phyloP scores from a whole-genome alignment of 2,329 filamentous ascomycete genomes.

The Sarocladium strictum region DNA sequence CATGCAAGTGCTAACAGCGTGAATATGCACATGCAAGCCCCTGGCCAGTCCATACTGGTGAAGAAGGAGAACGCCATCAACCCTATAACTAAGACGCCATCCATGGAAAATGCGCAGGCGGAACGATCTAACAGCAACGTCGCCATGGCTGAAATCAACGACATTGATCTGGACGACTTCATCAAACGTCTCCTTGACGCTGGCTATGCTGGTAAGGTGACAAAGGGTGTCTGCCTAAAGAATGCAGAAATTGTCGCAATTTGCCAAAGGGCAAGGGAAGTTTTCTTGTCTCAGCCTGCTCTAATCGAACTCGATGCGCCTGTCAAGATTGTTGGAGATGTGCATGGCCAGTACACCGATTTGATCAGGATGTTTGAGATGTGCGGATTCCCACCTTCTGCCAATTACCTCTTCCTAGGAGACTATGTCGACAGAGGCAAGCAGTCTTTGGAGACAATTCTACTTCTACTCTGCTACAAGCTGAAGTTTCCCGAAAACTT shows the following conservation, averaged over 20 bases:
- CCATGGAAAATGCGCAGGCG: slow-evolving; percentile 34
- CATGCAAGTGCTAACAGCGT: slow-evolving; percentile 52
- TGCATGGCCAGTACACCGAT: slow-evolving; percentile 95
- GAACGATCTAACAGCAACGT: slow-evolving; percentile 49
- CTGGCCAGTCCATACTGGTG: slow-evolving; percentile 84
- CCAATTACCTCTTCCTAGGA: slow-evolving; percentile 90
- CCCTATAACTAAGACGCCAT: slow-evolving; percentile 46
- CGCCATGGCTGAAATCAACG: slow-evolving; percentile 85
- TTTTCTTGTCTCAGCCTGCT: slow-evolving; percentile 86
- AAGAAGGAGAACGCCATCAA: slow-evolving; percentile 69
- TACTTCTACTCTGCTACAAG: slow-evolving; percentile 91
- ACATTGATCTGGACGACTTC: slow-evolving; percentile 93
- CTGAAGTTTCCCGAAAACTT: slow-evolving; percentile 97
- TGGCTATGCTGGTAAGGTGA: slow-evolving; percentile 92
- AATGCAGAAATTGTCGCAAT: slow-evolving; percentile 96
- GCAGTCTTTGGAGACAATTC: slow-evolving; percentile 90
- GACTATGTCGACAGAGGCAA: slow-evolving; percentile 97
- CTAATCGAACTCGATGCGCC: slow-evolving; percentile 87
- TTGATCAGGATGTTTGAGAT: slow-evolving; percentile 96
- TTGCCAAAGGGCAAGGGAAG: slow-evolving; percentile 80
- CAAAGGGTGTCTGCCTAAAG: slow-evolving; percentile 94
- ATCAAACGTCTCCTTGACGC: slow-evolving; percentile 92
- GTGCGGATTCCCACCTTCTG: slow-evolving; percentile 89
- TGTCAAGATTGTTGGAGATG: slow-evolving; percentile 96
- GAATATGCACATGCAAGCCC: slow-evolving; percentile 56